Conservation (phyloP, 23 red algal species). For the Agarophyton chilense region DNA sequence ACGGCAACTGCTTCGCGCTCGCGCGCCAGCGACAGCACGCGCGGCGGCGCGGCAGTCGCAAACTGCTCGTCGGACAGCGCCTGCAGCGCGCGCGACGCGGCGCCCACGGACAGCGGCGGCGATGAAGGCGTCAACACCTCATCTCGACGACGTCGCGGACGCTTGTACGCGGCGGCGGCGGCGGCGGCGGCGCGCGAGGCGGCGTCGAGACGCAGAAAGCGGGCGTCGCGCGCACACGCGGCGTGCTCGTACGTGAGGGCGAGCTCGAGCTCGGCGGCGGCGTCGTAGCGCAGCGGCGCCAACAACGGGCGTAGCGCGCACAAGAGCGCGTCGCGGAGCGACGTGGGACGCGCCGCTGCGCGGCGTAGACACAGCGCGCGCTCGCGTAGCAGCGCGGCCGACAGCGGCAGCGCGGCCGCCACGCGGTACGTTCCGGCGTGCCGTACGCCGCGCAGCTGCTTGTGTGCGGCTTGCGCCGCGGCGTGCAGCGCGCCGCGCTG, state of each 20-base stretch:
- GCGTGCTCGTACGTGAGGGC: constrained; percentile 13
- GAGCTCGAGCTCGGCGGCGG: constrained; percentile 30
- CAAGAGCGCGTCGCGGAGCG: constrained; percentile 22
- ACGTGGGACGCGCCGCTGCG: background rate
- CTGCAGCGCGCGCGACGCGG: too few relatives aligned
- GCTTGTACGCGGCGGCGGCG: background rate
- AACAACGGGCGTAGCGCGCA: background rate
- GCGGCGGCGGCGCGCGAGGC: background rate
- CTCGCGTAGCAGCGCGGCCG: constrained; percentile 28
- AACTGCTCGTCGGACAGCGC: constrained; percentile 38
- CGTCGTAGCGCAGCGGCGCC: constrained; percentile 22
- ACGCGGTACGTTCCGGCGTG: constrained; percentile 24
- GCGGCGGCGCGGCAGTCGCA: background rate
- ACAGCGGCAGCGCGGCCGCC: constrained; percentile 26
- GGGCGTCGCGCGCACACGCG: background rate
- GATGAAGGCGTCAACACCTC: background rate
- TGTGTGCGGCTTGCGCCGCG: background rate
- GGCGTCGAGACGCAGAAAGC: background rate
- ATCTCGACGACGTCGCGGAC: too few relatives aligned
- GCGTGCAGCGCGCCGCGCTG: constrained; percentile 35
- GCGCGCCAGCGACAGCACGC: constrained; percentile 22
- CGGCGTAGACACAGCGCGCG: background rate
- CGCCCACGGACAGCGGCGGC: too few relatives aligned
- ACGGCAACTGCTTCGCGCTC: background rate
- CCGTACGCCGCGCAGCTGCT: constrained; percentile 3